Base-by-base conservation (phyloP, 164 flowering plant genomes). In the Vitis cinerea region DNA sequence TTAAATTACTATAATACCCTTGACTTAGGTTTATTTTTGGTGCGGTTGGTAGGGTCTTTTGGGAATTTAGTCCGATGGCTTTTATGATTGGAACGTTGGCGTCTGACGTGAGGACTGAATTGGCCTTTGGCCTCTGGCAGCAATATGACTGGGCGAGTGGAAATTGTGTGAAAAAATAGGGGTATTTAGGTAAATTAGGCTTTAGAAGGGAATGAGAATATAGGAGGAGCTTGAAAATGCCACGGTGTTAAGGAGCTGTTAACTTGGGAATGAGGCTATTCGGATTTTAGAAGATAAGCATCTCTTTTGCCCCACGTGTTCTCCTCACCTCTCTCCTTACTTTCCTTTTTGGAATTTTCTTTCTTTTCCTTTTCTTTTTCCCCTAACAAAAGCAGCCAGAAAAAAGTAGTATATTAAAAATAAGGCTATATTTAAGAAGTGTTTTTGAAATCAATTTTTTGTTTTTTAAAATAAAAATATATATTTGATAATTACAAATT, bases 191-290 rank as follows among this genome's bases (percentile, higher is more conserved):
- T 44, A 59, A 16, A 12, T 31, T 2, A 19, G 58, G 27, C 0
- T 23, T 23, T 23, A 23, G 27, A 1, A 23, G 27, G 27, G 19
- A 7, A 47, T 6, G 37, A 19, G 73, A 60, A 60, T 64, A 64
- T 59, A 51, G 44, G 44, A 37, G 44, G 1, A 37, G 44, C 44
- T 6, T 52, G 61, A 59, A 59, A 71, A 63, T 67, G 75, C 79
- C 75, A 76, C 69, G 79, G 75, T 76, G 79, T 68, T 5, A 0
- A 2, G 12, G 69, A 71, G 66, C 72, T 67, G 75, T 71, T 58
- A 11, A 30, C 11, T 27, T 61, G 57, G 63, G 70, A 56, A 59
- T 9, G 23, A 30, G 29, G 27, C 9, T 50, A 51, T n/a, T 48
- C 52, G 69, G 54, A 37, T 37, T 64, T 17, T 57, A 30, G 64